These are phyloP conservation scores for Pythium coloratum DNA, from an alignment of 352 stramenopile species.

Conservation along the genomic window DNA sequence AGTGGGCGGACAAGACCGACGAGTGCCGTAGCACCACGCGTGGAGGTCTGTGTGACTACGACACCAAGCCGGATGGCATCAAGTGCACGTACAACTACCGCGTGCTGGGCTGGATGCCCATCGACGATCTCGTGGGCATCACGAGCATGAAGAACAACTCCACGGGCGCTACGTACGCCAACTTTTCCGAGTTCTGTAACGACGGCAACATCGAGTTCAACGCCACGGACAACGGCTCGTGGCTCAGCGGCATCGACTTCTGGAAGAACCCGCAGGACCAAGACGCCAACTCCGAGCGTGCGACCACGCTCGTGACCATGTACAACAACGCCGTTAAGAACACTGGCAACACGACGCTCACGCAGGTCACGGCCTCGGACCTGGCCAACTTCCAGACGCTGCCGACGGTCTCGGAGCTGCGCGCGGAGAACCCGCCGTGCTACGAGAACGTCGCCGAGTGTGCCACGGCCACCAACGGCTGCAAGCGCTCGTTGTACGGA, in stretches of 20 bases:
- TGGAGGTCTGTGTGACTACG: slow-evolving; percentile 48
- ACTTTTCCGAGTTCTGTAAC: slow-evolving; percentile 72
- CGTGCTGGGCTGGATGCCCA: slow-evolving; percentile 63
- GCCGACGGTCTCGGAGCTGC: slow-evolving; percentile 41
- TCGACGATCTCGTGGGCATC: slow-evolving; percentile 81
- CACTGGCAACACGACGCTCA: slow-evolving; percentile 24
- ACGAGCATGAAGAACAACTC: slow-evolving; percentile 46
- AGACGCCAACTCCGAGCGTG: slow-evolving; percentile 43
- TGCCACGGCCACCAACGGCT: slow-evolving; percentile 46
- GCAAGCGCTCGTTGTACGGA: slow-evolving; percentile 55
- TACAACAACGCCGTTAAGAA: slow-evolving; percentile 43
- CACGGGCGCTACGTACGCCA: slow-evolving; percentile 39
- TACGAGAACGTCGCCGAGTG: slow-evolving; percentile 65
- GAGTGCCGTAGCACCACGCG: slow-evolving; percentile 37
- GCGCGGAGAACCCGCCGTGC: slow-evolving; percentile 52
- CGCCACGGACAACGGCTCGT: slow-evolving; percentile 31
- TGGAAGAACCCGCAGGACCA: slow-evolving; percentile 58
- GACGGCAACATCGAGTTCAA: slow-evolving; percentile 65
- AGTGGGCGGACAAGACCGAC: slow-evolving; percentile 44
- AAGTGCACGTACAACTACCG: slow-evolving; percentile 73
- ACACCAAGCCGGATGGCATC: slow-evolving; percentile 53
- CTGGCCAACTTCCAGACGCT: slow-evolving; percentile 48
- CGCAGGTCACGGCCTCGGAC: slow-evolving; percentile 32
- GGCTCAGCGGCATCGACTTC: slow-evolving; percentile 50
- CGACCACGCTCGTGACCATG: slow-evolving; percentile 40